phyloP scores from a whole-genome alignment of 129 eudicot genomes.

The Deinandra increscens region DNA sequence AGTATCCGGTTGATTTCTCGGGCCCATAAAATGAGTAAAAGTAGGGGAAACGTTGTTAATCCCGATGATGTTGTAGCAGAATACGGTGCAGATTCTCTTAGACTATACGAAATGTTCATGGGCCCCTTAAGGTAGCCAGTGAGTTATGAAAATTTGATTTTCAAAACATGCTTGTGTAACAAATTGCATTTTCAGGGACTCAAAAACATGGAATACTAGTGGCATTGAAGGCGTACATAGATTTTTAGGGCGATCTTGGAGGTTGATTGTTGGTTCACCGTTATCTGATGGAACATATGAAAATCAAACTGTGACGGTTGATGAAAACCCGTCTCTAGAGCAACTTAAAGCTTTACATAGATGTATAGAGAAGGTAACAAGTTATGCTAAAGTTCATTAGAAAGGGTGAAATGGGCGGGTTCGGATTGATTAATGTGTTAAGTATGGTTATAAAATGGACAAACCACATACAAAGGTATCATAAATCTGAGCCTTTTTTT shows the following conservation, averaged over 20 bases:
- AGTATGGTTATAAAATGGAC: neutral
- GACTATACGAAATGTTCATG: slow-evolving; percentile 98
- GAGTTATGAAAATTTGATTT: neutral
- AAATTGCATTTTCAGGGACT: slow-evolving; percentile 56
- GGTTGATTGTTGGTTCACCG: slow-evolving; percentile 82
- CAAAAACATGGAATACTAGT: slow-evolving; percentile 95
- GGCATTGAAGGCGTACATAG: slow-evolving; percentile 98
- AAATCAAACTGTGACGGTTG: slow-evolving; percentile 62
- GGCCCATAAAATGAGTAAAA: slow-evolving; percentile 97
- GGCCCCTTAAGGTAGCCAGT: slow-evolving; percentile 81
- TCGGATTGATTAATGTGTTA: neutral
- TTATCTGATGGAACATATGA: slow-evolving; percentile 63
- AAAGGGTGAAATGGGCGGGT: neutral
- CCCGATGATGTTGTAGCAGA: slow-evolving; percentile 93
- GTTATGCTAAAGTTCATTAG: neutral
- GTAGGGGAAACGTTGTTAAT: slow-evolving; percentile 91
- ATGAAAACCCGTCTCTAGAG: slow-evolving; percentile 72
- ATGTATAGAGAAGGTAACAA: slow-evolving; percentile 75
- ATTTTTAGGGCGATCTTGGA: slow-evolving; percentile 92
- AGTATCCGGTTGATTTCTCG: slow-evolving; percentile 73
- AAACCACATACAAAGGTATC: neutral
- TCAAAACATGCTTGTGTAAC: neutral
- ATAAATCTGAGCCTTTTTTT: neutral
- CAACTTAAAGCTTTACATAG: slow-evolving; percentile 83
- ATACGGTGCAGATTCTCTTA: slow-evolving; percentile 96